phyloP scores from a whole-genome alignment of 768 basidiomycete species.

The Cyathus striatus region DNA sequence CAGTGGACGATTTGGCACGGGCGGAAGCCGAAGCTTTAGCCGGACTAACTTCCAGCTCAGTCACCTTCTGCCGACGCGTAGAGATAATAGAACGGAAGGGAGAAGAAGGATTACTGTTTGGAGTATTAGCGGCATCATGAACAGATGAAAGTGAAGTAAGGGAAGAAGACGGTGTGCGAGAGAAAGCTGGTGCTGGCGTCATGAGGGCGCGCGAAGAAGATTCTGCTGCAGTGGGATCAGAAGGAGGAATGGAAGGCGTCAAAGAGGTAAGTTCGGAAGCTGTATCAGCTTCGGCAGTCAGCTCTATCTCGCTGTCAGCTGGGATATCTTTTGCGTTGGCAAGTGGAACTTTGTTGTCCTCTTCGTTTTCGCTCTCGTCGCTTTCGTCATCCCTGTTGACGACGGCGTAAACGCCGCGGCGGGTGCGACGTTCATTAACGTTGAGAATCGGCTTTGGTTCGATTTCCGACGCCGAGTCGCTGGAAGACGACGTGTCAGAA shows the following conservation, averaged over 20 bases:
- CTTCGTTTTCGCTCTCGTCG: constrained; percentile 59
- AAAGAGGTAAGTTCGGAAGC: constrained; percentile 42
- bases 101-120: constrained; percentile 25
- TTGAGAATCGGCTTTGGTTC: constrained; percentile 41
- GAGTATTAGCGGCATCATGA: constrained; percentile 21
- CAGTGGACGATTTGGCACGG: constrained; percentile 4
- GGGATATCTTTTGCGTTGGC: constrained; percentile 41
- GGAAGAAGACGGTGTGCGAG: constrained; percentile 21
- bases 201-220: constrained; percentile 19
- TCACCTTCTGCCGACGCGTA: constrained; percentile 51
- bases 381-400: constrained; percentile 55
- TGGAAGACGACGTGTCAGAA: constrained; percentile 34
- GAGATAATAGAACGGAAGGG: constrained; percentile 55
- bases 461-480: constrained; percentile 35
- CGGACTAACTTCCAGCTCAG: constrained; percentile 13
- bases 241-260: constrained; percentile 30
- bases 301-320: constrained; percentile 49
- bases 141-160: constrained; percentile 36
- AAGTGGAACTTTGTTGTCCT: constrained; percentile 38
- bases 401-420: constrained; percentile 77
- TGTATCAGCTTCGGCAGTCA: constrained; percentile 42
- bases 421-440: constrained; percentile 74
- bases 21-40: constrained; percentile 18
- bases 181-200: constrained; percentile 25
- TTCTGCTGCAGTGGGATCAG: constrained; percentile 22